Evolutionary conservation across 169 alveolate genomes (phyloP), one percentile per base, ranked within the genome.

Genomic region (Plasmodium berghei): DNA sequence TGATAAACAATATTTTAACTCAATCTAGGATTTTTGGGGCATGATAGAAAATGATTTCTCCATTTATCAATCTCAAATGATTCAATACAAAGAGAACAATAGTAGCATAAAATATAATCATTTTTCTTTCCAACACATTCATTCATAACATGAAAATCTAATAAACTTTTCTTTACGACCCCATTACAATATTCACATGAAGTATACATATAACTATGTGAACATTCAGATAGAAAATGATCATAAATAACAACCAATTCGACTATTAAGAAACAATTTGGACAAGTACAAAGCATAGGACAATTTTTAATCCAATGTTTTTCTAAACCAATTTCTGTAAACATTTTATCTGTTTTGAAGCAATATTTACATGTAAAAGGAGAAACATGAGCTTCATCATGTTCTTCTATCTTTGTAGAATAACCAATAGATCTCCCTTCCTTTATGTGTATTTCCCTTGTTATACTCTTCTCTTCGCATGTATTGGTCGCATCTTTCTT

Each of bases 161-260:
- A 66, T 66, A 67, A 80, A 66, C 22, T 80, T 70, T 80, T 66
- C 56, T 80, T 64, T 26, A 80, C 83, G 45, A 80, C 26, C 69
- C 69, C 40, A 67, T 80, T 80, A 59, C 90, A 80, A 54, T 80
- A 80, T 80, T 61, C 90, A 66, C 90, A 80, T 61, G 70, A 48
- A 10, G 74, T 71, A 80, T 80, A 80, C 90, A 80, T 52, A 80
- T 80, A 55, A 80, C 83, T 80, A 49, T 80, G 83, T 67, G 83
- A 80, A 80, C 90, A 80, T 46, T 80, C 90, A 26, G 90, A 80
- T 80, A 80, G 14, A 42, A 80, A 80, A 62, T 80, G 90, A 66
- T 80, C 90, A 80, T 80, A 48, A 80, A 80, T 80, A 48, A 80
- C 90, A 80, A 80, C 90, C 69, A 80, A 80, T 80, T 80, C 90